Percentiles rank a stretch among this genome's conserved stretches.
Evolutionary conservation across 805 yeast genomes (phyloP).

Genomic region (Debaryomyces maramus): DNA sequence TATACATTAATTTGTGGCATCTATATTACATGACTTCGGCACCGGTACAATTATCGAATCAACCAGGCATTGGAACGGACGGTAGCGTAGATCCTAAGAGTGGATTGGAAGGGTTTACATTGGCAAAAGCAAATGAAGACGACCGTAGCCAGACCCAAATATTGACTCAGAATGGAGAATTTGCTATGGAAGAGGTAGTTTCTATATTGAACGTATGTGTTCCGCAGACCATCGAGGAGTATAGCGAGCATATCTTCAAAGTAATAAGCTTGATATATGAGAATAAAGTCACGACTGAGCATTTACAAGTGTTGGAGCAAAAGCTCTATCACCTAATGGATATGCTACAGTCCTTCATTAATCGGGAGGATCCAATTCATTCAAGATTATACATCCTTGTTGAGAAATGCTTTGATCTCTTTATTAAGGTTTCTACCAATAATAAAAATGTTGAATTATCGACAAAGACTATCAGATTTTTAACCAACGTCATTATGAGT

Average conservation of each 20-base stretch:
- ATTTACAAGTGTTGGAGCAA: conserved; percentile 17
- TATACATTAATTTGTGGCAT: background rate
- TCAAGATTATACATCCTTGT: conserved; percentile 34
- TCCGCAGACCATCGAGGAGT: conserved; percentile 36
- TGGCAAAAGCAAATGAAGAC: background rate
- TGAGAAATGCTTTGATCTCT: conserved; percentile 39
- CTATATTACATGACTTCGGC: background rate
- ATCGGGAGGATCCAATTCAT: conserved; percentile 26
- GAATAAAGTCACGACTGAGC: conserved; percentile 14
- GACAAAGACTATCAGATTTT: conserved; percentile 34
- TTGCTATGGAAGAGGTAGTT: conserved; percentile 24
- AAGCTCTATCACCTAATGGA: conserved; percentile 27
- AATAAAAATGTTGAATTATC: conserved; percentile 31
- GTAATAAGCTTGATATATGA: conserved; percentile 26
- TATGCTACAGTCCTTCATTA: conserved; percentile 20
- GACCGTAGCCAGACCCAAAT: background rate
- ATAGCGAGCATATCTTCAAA: conserved; percentile 37
- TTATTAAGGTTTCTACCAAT: conserved; percentile 36
- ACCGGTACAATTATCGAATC: background rate
- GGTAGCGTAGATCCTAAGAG: too few relatives aligned
- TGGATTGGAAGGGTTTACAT: too few relatives aligned
- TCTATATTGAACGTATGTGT: conserved; percentile 24
- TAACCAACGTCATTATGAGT: conserved; percentile 36
- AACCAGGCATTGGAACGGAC: too few relatives aligned
- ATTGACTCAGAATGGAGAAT: conserved; percentile 4